phyloP scores from a whole-genome alignment of 169 alveolate species.

The Eimeria acervulina region DNA sequence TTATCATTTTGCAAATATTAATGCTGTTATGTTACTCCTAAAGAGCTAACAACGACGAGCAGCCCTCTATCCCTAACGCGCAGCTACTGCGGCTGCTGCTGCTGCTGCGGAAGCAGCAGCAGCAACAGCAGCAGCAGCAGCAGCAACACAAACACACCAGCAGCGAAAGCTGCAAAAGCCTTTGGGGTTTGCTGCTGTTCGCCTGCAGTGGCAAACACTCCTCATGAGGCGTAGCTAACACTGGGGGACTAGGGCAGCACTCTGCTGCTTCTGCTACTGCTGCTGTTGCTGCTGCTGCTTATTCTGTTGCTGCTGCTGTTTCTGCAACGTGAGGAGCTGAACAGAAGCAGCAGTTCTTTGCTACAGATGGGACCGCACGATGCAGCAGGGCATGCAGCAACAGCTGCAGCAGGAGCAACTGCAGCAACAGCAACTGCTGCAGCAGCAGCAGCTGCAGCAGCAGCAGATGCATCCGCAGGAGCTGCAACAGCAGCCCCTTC shows the following conservation, averaged over 20 bases:
- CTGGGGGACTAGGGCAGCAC: not conserved
- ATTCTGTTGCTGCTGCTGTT: not conserved
- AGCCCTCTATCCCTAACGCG: not conserved
- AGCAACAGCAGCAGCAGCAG: constrained; percentile 22
- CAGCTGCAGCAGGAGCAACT: constrained; percentile 18
- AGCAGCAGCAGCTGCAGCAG: constrained; percentile 24
- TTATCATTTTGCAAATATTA: not conserved
- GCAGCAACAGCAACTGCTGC: constrained; percentile 32
- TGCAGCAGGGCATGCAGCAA: not conserved
- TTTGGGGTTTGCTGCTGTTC: not conserved
- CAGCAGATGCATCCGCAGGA: constrained; percentile 41
- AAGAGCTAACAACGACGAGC: not conserved
- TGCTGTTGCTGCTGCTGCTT: not conserved
- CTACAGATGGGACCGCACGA: not conserved
- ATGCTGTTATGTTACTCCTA: not conserved
- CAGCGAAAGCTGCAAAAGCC: not conserved
- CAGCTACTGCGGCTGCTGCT: not conserved
- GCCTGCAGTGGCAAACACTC: not conserved
- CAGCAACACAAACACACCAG: not conserved
- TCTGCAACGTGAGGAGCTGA: not conserved
- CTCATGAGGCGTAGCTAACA: not conserved
- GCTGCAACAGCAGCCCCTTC: not conserved
- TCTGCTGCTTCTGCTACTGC: constrained; percentile 38
- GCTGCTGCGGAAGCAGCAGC: not conserved
- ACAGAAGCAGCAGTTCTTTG: constrained; percentile 39